Base-by-base conservation (phyloP, 208 protist genomes). In the Leishmania mexicana region DNA sequence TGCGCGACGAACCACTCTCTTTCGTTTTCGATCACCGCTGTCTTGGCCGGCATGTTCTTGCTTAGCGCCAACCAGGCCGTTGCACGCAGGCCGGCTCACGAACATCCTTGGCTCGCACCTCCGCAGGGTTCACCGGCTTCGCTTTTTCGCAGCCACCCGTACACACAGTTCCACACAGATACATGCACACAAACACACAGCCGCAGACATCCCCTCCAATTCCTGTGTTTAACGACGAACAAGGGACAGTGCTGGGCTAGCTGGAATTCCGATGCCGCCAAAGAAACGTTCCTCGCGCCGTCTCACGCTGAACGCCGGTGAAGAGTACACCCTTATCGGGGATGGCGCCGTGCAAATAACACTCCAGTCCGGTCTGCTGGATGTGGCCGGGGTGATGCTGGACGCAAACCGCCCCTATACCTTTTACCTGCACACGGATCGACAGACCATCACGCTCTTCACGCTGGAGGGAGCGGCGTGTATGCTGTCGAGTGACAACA, bases 381-480 rank as follows among this genome's bases (percentile, higher is more conserved):
- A 95, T 31, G 83, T 97, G 3, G 91, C 90, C 11, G 94, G 94
- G 35, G 88, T 91, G 40, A 85, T 90, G 80, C 83, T 97, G 17
- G 88, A 91, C 54, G 78, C 91, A 28, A 93, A 83, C 60, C 85
- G 82, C 45, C 70, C 87, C 19, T 91, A 86, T 79, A 78, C 84
- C 17, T 94, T 95, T 76, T 85, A 81, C 47, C 79, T 97, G 42
- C 68, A 87, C 45, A 58, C 78, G 0, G 85, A 89, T 51, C 58
- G 76, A 24, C 86, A 90, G 72, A 80, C 83, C 17, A 72, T 95
- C 51, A 79, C 92, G 10, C 65, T 95, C 38, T 92, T 89, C 85
- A 95, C 94, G 8, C 81, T 97, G 35, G 92, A 97, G 80, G 94
- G 94, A 8, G 94, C 92, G 19, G 83, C 86, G 51, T 89, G 87